Base-by-base conservation (phyloP, 2,329 filamentous ascomycete genomes). In the Cordyceps cateniannulata region DNA sequence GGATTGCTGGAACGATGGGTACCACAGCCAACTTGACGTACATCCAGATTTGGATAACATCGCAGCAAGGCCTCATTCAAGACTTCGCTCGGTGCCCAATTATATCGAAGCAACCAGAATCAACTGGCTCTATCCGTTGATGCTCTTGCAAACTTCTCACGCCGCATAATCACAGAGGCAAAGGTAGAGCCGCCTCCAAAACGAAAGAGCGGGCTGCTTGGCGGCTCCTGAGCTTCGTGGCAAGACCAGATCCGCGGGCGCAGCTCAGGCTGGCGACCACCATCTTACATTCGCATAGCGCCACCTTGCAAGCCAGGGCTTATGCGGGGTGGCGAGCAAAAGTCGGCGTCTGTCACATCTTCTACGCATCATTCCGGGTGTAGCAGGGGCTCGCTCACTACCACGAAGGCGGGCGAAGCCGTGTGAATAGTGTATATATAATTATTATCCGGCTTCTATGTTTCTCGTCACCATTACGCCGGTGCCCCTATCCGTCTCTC, bases 1-100 rank as follows among this genome's bases (percentile, higher is more conserved):
- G 86, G 85, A 2, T 69, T 91, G 20, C 68, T 91, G 62, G 78
- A 81, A 48, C 68, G 72, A 54, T 76, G 74, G 74, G 65, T 64
- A 20, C 53, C 63, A 29, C 56, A 45, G 20, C 35, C 29, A n/a
- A 72, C 50, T 74, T 74, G 73, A 66, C 64, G n/a, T 24, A n/a
- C 40, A 14, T 12, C 8, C 12, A 7, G 9, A 3, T 10, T 32
- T 32, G 29, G 5, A n/a, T n/a, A n/a, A n/a, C n/a, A n/a, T n/a
- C n/a, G n/a, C n/a, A n/a, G n/a, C n/a, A n/a, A n/a, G n/a, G n/a
- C n/a, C n/a, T n/a, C n/a, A n/a, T n/a, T n/a, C n/a, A n/a, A n/a
- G n/a, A n/a, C n/a, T n/a, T n/a, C n/a, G n/a, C n/a, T n/a, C n/a
- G n/a, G 24, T 27, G 12, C 18, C 20, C 9, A 27, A 1, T 6